Evolutionary conservation across 495 filamentous ascomycete genomes (phyloP), one percentile per base, ranked within the genome.

Genomic region (Margaritispora aquatica): DNA sequence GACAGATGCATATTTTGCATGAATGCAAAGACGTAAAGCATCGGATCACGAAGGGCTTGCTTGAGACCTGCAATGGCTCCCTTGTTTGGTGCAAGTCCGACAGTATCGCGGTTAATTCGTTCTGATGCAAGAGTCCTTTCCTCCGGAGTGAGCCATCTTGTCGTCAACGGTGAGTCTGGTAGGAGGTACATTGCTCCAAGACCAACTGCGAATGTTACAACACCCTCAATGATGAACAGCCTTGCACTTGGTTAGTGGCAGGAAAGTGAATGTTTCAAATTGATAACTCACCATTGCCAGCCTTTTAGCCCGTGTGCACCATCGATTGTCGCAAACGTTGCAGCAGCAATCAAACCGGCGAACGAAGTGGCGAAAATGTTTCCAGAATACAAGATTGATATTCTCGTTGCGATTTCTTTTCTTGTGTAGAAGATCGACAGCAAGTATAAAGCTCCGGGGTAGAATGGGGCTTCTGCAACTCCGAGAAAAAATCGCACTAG

Each of bases 391-490:
- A 80, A 67, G 51, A 78, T 72, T 11, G 74, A 69, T 54, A 73
- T 78, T 2, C 77, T 69, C 10, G 67, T 67, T 8, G 72, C 69
- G 22, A 81, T 60, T 58, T 83, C 80, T 53, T 78, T 76, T 22
- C 75, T 63, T 1, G 76, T 80, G 51, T 83, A 83, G 67, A 75
- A 83, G 59, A 73, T 63, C 26, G 68, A 71, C 10, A 80, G 68
- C 22, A 78, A 60, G 58, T 74, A 80, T 11, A 79, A 58, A 11
- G 75, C 73, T 19, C 77, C 76, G 17, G 75, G 76, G 60, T 68
- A 59, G 36, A 74, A 77, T 2, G 75, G 73, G 2, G 86, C 83
- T 69, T 88, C 86, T 1, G 84, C 72, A 24, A 90, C 71, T 13
- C 75, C 74, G 11, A 77, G 67, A 41, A 75, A 61, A 29, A 77